Percentiles rank a stretch among this genome's conserved stretches.
Evolutionary conservation across 495 filamentous ascomycete genomes (phyloP).

Genomic region (Opeltia flavorubescens): DNA sequence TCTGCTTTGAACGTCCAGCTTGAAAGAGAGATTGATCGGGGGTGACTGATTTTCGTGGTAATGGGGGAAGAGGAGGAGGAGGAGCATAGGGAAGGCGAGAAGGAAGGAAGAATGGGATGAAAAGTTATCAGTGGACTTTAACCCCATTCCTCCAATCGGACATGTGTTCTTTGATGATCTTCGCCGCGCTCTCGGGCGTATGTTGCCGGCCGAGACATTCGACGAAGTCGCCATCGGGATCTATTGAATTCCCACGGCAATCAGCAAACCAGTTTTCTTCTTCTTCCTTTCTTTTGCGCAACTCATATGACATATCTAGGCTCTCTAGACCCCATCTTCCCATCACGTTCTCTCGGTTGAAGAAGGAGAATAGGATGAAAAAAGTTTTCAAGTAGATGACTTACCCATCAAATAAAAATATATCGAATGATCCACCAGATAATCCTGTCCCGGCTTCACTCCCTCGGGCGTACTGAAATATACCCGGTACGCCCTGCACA

Average conservation of each 20-base stretch:
- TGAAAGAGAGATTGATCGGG: too few relatives aligned
- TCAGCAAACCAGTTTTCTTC: background rate
- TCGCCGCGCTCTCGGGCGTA: slow-evolving; percentile 72
- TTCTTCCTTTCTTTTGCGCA: background rate
- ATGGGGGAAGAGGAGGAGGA: background rate
- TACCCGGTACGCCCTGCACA: slow-evolving; percentile 89
- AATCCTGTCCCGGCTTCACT: slow-evolving; percentile 86
- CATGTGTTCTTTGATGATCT: slow-evolving; percentile 75
- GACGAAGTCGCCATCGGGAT: slow-evolving; percentile 95
- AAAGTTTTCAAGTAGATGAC: slow-evolving; percentile 13
- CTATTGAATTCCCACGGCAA: slow-evolving; percentile 23
- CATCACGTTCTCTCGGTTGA: background rate
- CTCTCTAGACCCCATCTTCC: background rate
- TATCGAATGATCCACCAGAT: slow-evolving; percentile 95
- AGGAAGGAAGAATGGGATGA: too few relatives aligned
- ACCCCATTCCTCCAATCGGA: slow-evolving; percentile 66
- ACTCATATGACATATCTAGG: too few relatives aligned
- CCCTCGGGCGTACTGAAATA: slow-evolving; percentile 89
- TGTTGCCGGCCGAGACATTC: slow-evolving; percentile 93
- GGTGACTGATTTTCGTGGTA: too few relatives aligned
- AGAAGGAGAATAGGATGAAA: background rate
- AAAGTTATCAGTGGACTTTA: slow-evolving; percentile 13
- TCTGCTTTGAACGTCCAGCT: too few relatives aligned
- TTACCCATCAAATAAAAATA: slow-evolving; percentile 97
- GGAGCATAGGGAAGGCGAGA: background rate